A percentile compares a stretch with the other conserved stretches of the same genome.
Evolutionary conservation across 164 flowering plant species (phyloP).

Genomic region (Nymphaea colorata): DNA sequence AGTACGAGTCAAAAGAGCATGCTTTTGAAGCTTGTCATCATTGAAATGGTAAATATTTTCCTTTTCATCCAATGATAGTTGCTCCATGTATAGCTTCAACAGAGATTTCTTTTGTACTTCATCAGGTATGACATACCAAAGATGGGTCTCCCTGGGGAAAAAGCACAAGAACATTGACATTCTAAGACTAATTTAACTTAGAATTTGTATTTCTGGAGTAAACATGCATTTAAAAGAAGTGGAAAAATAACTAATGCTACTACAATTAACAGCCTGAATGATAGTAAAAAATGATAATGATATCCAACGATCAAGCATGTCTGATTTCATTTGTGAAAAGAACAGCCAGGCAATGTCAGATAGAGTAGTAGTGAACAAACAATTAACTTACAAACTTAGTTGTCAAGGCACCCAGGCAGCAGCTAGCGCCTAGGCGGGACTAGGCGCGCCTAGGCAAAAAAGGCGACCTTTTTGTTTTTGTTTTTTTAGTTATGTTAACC

Average conservation of each 20-base stretch:
- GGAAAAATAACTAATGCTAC: background rate
- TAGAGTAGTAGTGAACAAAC: too few relatives aligned
- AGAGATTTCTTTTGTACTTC: slow-evolving; percentile 54
- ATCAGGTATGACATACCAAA: slow-evolving; percentile 71
- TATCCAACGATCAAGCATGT: too few relatives aligned
- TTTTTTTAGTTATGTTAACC: too few relatives aligned
- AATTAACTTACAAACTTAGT: too few relatives aligned
- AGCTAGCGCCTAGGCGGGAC: too few relatives aligned
- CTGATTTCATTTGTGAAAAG: too few relatives aligned
- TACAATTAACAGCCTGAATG: background rate
- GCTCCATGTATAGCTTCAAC: slow-evolving; percentile 36
- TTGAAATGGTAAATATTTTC: slow-evolving; percentile 33
- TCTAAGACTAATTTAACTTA: background rate
- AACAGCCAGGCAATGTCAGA: too few relatives aligned
- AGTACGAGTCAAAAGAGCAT: slow-evolving; percentile 69
- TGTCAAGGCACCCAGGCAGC: too few relatives aligned
- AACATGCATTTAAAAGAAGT: background rate
- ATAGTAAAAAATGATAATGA: too few relatives aligned
- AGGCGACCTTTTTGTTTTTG: too few relatives aligned
- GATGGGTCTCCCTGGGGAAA: slow-evolving; percentile 64
- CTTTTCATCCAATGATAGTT: slow-evolving; percentile 62
- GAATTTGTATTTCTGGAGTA: background rate
- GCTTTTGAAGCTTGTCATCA: slow-evolving; percentile 46
- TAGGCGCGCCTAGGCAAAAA: too few relatives aligned
- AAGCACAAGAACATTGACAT: background rate